phyloP scores from a whole-genome alignment of 1,284 basidiomycete species.

The Pulveroboletus ridleyi region DNA sequence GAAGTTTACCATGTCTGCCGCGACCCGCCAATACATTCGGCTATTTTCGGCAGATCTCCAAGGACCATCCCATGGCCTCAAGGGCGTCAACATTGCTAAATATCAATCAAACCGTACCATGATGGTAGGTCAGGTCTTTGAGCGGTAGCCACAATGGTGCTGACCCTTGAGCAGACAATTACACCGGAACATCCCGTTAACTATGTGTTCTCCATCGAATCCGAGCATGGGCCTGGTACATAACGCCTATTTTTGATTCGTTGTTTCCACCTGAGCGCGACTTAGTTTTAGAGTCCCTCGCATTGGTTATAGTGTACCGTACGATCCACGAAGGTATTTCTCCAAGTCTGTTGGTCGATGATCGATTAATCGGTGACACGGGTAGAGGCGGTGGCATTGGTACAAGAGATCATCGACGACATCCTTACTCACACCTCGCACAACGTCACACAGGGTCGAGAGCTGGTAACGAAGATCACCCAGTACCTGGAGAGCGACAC shows the following conservation, averaged over 20 bases:
- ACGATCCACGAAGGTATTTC: conserved; percentile 74
- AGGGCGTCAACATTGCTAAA: conserved; percentile 56
- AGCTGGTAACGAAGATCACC: conserved; percentile 55
- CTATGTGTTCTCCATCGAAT: conserved; percentile 77
- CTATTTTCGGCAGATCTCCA: conserved; percentile 64
- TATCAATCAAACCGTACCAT: conserved; percentile 49
- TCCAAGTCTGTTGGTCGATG: conserved; percentile 10
- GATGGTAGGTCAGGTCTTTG: conserved; percentile 41
- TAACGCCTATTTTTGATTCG: conserved; percentile 1
- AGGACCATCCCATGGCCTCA: conserved; percentile 46
- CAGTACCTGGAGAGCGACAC: conserved; percentile 65
- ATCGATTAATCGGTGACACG: conserved; percentile 13
- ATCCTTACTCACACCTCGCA: conserved; percentile 43
- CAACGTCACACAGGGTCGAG: conserved; percentile 37
- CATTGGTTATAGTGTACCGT: conserved; percentile 71
- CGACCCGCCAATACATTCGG: conserved; percentile 74
- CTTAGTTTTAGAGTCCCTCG: conserved; percentile 66
- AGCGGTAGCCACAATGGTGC: conserved; percentile 1
- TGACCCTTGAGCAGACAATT: conserved; percentile 56
- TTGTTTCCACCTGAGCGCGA: conserved; percentile 15
- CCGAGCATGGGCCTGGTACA: conserved; percentile 62
- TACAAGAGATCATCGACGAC: conserved; percentile 55
- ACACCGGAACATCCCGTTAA: conserved; percentile 72
- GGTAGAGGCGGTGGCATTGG: conserved; percentile 66
- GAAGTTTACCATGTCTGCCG: conserved; percentile 80